These are phyloP conservation scores for Dacryopinax spathularia DNA, from an alignment of 768 basidiomycete species.

Conservation along the genomic window DNA sequence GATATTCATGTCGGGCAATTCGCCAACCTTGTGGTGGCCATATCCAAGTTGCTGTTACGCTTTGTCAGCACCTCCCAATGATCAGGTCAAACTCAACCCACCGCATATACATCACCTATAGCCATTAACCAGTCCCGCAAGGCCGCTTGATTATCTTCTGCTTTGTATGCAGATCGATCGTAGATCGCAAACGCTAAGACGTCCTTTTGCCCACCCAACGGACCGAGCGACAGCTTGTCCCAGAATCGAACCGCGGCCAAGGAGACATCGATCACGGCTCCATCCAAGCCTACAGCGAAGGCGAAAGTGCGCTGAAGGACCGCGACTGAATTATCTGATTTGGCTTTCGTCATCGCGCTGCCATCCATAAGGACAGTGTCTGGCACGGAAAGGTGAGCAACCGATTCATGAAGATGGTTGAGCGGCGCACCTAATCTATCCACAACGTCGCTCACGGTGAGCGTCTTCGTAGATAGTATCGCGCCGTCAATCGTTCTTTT, in stretches of 20 bases:
- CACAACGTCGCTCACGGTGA: slow-evolving; percentile 30
- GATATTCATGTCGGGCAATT: background rate
- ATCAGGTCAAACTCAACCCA: slow-evolving; percentile 24
- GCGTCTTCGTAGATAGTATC: background rate
- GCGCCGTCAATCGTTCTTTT: slow-evolving; percentile 1
- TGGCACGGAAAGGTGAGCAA: slow-evolving; percentile 21
- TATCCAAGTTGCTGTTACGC: slow-evolving; percentile 6
- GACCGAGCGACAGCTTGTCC: slow-evolving; percentile 67
- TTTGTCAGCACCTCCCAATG: background rate
- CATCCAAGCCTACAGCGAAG: slow-evolving; percentile 51
- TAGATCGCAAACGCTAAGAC: slow-evolving; percentile 53
- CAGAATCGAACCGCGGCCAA: slow-evolving; percentile 67
- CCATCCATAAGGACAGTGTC: slow-evolving; percentile 20
- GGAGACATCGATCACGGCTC: slow-evolving; percentile 50
- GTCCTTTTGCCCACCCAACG: slow-evolving; percentile 57
- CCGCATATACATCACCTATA: slow-evolving; percentile 43
- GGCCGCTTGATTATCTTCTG: slow-evolving; percentile 31
- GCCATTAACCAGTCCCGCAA: slow-evolving; percentile 48
- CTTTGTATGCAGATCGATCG: slow-evolving; percentile 34
- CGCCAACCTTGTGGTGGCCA: background rate
- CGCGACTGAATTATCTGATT: slow-evolving; percentile 3
- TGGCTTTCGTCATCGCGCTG: background rate
- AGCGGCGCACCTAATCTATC: slow-evolving; percentile 26
- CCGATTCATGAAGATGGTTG: background rate
- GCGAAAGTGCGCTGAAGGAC: slow-evolving; percentile 37